Conservation (phyloP, 208 protist species). For the Novymonas esmeraldas region DNA sequence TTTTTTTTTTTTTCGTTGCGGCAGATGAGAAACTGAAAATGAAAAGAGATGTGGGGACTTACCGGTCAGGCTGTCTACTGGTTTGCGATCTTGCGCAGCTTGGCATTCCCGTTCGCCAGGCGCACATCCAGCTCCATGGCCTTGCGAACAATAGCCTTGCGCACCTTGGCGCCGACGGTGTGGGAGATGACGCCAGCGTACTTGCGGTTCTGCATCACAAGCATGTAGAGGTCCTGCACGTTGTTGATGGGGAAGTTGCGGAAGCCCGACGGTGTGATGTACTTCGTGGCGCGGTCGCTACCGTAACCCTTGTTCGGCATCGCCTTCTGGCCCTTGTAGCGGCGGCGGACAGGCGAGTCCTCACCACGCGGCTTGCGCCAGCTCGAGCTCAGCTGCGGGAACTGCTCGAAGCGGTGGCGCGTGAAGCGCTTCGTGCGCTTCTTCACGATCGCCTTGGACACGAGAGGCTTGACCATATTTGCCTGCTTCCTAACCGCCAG, state of each 20-base stretch:
- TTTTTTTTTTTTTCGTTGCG: slow-evolving; percentile 4
- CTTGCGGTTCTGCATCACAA: slow-evolving; percentile 99
- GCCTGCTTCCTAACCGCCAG: slow-evolving; percentile 15
- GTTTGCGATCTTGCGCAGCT: slow-evolving; percentile 90
- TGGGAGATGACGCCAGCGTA: slow-evolving; percentile 98
- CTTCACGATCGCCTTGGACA: slow-evolving; percentile 95
- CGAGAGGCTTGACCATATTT: slow-evolving; percentile 94
- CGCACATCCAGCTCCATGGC: slow-evolving; percentile 98
- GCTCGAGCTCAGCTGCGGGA: slow-evolving; percentile 92
- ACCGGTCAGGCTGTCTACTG: slow-evolving; percentile 25
- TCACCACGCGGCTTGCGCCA: slow-evolving; percentile 99
- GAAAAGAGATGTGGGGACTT: slow-evolving; percentile 14
- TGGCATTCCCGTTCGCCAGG: slow-evolving; percentile 96
- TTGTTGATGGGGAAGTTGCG: slow-evolving; percentile 96
- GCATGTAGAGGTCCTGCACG: slow-evolving; percentile 98
- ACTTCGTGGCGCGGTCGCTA: slow-evolving; percentile 96
- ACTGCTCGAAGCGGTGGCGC: slow-evolving; percentile 95
- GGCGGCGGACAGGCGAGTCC: slow-evolving; percentile 97
- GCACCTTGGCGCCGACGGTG: slow-evolving; percentile 92
- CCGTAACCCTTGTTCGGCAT: slow-evolving; percentile 99
- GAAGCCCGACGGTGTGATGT: slow-evolving; percentile 97
- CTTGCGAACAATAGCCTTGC: slow-evolving; percentile 97
- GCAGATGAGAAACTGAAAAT: slow-evolving; percentile 7
- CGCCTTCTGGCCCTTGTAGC: slow-evolving; percentile 96
- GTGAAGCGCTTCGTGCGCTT: slow-evolving; percentile 98